Conservation (phyloP, 257 asterid species). For the Gardenia jasminoides region DNA sequence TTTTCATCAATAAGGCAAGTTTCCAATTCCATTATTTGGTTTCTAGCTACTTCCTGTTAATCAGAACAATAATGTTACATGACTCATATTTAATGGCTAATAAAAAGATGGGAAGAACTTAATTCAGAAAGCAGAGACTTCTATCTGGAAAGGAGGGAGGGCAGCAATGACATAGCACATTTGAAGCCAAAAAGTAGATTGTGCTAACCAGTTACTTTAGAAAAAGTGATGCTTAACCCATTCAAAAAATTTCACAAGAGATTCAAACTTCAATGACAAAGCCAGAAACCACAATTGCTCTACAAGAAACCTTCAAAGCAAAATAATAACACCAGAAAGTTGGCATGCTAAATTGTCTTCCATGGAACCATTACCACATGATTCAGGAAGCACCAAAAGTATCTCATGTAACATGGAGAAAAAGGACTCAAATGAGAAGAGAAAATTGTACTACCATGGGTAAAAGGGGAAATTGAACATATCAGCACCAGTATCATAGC, state of each 20-base stretch:
- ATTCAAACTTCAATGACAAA: background rate
- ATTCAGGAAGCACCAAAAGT: background rate
- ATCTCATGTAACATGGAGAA: background rate
- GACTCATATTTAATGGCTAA: background rate
- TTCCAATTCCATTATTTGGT: slow-evolving; percentile 58
- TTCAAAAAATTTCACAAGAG: background rate
- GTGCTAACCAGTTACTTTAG: background rate
- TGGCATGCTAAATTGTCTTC: too few species aligned
- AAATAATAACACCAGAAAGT: background rate
- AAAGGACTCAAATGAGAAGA: background rate
- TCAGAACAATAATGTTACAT: slow-evolving; percentile 11
- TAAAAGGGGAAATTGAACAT: slow-evolving; percentile 1
- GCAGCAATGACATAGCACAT: background rate
- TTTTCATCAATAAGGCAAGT: slow-evolving; percentile 46
- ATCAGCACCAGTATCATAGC: background rate
- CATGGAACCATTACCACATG: background rate
- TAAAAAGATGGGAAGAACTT: background rate
- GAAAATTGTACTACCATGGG: background rate
- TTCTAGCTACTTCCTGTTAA: slow-evolving; percentile 76
- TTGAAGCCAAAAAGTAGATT: background rate
- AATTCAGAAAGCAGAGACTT: background rate
- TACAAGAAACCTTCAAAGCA: background rate
- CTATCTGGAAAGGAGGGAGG: background rate
- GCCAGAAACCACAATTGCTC: background rate
- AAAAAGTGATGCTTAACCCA: background rate